Base-by-base conservation (phyloP, 2,329 filamentous ascomycete genomes). In the Xylariaceae sp. region DNA sequence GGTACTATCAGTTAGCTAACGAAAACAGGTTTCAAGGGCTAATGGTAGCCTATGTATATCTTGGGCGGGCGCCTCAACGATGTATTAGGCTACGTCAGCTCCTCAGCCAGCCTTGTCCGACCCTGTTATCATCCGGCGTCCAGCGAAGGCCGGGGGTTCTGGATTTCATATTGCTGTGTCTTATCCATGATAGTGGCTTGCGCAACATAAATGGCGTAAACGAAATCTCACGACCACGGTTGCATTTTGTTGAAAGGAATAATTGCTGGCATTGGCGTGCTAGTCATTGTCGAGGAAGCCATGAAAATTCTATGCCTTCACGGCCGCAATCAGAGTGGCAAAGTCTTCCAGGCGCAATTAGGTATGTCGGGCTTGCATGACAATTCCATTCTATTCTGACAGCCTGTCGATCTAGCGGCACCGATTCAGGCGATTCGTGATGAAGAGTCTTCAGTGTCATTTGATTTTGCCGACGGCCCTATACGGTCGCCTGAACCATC, bases 391-490 rank as follows among this genome's bases (percentile, higher is more conserved):
- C 3, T 12, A 3, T 21, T 15, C 46, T 57, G 3, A 56, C 22
- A 4, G 6, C 16, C 45, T 16, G 42, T 39, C 45, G n/a, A 51
- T 10, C 9, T n/a, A 57, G 49, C 8, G n/a, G 32, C 49, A 19
- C 15, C 22, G 3, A 47, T 51, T 18, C 37, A 36, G 12, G 40
- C 30, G 7, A 18, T 41, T 6, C 47, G 60, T 56, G 39, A 16
- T 37, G 43, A 21, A 26, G 57, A 39, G 54, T 29, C 51, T 43
- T 7, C n/a, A 7, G 16, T 60, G 18, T 49, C 53, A 19, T 63
- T 65, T 44, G 63, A 67, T 19, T 65, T 65, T 39, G 36, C 50
- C 29, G 55, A 65, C 21, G 61, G 53, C 2, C 64, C 62, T 19
- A 47, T 57, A 18, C 49, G 41, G 26, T 59, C 41, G 15, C n/a